Conservation (phyloP, 371 early-diverging fungal genomes). For the Lichtheimia hyalospora region DNA sequence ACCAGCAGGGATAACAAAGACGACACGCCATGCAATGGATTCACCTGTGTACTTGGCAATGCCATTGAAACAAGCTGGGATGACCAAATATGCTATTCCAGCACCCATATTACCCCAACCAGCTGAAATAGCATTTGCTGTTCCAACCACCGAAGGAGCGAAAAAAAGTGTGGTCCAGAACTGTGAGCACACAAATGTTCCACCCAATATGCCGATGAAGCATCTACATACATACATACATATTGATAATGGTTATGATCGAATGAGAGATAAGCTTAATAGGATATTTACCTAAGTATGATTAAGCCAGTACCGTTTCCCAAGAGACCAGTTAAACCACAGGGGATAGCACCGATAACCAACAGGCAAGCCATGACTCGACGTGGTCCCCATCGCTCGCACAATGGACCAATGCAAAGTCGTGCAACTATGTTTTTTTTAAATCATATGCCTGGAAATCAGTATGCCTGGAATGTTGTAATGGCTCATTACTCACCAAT, state of each 20-base stretch:
- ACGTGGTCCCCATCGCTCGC: slow-evolving; percentile 55
- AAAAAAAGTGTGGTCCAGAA: slow-evolving; percentile 66
- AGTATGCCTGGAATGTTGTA: too few species aligned
- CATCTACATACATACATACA: slow-evolving; percentile 12
- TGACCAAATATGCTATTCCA: slow-evolving; percentile 56
- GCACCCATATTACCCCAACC: slow-evolving; percentile 74
- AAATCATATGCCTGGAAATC: too few species aligned
- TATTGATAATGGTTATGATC: too few species aligned
- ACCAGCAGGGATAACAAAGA: slow-evolving; percentile 45
- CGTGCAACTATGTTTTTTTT: slow-evolving; percentile 23
- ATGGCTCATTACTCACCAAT: slow-evolving; percentile 17
- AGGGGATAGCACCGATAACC: slow-evolving; percentile 51
- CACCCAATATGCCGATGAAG: slow-evolving; percentile 60
- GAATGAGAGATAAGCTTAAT: background rate
- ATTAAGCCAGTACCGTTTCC: slow-evolving; percentile 43
- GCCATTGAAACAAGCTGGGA: slow-evolving; percentile 50
- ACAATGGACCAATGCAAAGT: slow-evolving; percentile 46
- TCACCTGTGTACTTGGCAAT: slow-evolving; percentile 22
- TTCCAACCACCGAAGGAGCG: slow-evolving; percentile 49
- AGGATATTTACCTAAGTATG: slow-evolving; percentile 15
- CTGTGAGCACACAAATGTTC: slow-evolving; percentile 72
- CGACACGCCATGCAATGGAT: slow-evolving; percentile 40
- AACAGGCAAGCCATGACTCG: slow-evolving; percentile 52
- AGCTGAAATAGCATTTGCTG: slow-evolving; percentile 64
- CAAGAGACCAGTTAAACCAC: slow-evolving; percentile 43